Conservation (phyloP, 352 stramenopile species). For the Pythium angustatum region DNA sequence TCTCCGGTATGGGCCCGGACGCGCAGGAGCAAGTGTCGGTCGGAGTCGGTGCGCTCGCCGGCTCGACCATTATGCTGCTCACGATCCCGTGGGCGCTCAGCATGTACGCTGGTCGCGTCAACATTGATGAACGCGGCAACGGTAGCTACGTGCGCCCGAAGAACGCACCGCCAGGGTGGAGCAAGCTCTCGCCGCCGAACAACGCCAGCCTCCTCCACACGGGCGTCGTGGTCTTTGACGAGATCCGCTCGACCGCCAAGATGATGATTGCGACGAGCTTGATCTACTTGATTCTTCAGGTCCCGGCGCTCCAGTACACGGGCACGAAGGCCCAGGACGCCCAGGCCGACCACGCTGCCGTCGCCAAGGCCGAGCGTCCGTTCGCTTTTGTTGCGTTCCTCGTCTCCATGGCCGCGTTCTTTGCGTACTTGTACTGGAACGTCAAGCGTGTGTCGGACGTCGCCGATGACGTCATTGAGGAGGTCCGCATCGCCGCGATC, state of each 20-base stretch:
- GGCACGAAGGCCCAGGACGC: conserved; percentile 59
- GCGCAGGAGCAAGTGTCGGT: conserved; percentile 95
- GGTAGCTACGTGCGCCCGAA: conserved; percentile 87
- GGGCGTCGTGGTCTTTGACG: conserved; percentile 79
- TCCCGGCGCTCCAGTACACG: conserved; percentile 91
- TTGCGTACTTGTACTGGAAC: conserved; percentile 93
- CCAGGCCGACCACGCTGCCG: conserved; percentile 56
- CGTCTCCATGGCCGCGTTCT: conserved; percentile 89
- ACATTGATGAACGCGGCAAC: conserved; percentile 88
- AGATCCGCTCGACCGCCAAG: conserved; percentile 88
- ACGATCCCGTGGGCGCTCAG: conserved; percentile 97
- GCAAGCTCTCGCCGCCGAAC: conserved; percentile 82
- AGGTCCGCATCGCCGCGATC: conserved; percentile 74
- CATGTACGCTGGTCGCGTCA: conserved; percentile 93
- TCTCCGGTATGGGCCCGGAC: conserved; percentile 93
- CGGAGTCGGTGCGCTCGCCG: conserved; percentile 97
- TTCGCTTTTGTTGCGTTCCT: conserved; percentile 90
- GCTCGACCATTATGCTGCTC: conserved; percentile 99
- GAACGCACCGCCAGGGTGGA: conserved; percentile 68
- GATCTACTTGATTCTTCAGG: conserved; percentile 96
- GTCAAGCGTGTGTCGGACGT: conserved; percentile 76
- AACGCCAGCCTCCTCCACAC: conserved; percentile 67
- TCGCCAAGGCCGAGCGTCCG: conserved; percentile 86
- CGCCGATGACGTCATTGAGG: conserved; percentile 63
- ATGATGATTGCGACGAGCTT: conserved; percentile 93